Evolutionary conservation across 805 yeast genomes (phyloP).

Genomic region (Wickerhamiella azymoides): DNA sequence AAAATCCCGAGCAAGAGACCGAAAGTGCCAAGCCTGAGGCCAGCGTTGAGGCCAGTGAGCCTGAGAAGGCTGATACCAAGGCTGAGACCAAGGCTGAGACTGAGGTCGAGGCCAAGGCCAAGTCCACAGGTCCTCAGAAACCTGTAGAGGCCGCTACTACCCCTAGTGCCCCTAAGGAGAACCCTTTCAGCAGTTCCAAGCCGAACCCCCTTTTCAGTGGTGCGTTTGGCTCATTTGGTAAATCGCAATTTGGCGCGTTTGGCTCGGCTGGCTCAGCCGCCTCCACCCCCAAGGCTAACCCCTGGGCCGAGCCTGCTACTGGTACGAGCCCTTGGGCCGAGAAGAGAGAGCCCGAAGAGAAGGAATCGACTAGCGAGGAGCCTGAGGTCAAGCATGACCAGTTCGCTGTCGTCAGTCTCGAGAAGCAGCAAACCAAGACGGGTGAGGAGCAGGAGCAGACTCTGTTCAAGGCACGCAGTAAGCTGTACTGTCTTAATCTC

Average conservation of each 20-base stretch:
- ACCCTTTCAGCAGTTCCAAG: not conserved
- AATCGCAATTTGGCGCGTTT: not conserved
- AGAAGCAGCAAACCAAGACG: constrained; percentile 39
- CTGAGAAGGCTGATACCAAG: too few relatives aligned
- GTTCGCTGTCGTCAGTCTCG: constrained; percentile 25
- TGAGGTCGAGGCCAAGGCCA: not conserved
- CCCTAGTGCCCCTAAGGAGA: too few relatives aligned
- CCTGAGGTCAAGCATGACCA: constrained; percentile 19
- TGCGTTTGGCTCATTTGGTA: constrained; percentile 10
- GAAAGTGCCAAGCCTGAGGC: too few relatives aligned
- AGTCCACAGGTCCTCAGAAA: too few relatives aligned
- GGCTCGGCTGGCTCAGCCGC: not conserved
- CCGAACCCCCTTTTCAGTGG: constrained; percentile 7
- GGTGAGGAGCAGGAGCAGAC: constrained; percentile 84
- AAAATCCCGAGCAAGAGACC: too few relatives aligned
- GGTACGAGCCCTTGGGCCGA: constrained; percentile 2
- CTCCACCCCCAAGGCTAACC: not conserved
- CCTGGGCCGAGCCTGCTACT: not conserved
- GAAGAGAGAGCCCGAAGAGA: constrained; percentile 10
- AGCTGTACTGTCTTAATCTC: constrained; percentile 62
- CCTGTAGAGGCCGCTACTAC: too few relatives aligned
- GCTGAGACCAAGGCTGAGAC: not conserved
- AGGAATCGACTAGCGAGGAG: constrained; percentile 21
- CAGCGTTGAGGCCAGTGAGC: not conserved
- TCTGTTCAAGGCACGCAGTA: constrained; percentile 55